Base-by-base conservation (phyloP, 108 stramenopile species). In the Conticribra weissflogii region DNA sequence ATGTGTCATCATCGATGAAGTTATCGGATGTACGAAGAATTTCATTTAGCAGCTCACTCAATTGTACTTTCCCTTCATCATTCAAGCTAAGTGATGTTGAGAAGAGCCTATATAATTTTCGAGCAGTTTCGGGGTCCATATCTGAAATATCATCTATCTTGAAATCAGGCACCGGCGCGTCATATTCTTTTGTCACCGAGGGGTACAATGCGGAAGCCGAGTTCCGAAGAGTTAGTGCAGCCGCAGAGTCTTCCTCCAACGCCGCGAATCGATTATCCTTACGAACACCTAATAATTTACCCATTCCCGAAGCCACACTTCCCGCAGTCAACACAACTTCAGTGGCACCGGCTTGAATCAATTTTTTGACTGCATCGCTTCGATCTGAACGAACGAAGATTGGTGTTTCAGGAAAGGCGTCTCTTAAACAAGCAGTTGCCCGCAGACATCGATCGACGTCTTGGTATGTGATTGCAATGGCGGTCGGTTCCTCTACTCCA, bases 281-380 rank as follows among this genome's bases (percentile, higher is more conserved):
- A 7, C 46, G 49, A 9, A 79, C 78, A 23, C 78, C 78, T 1
- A 79, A 33, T 23, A 79, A 32, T 8, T 66, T 49, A 4, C 78
- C 78, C 29, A 79, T 68, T 0, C 78, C 71, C 5, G 70, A 72
- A 3, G 78, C 78, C 47, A 79, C 71, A 22, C 64, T 67, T 22
- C 78, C 78, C 31, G 70, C 57, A 55, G 78, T 52, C 29, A 79
- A 70, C 44, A 88, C 81, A 12, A 88, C 81, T 56, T 86, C 88
- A 2, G 85, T 86, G 30, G 88, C 88, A 48, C 88, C 88, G 22
- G 85, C 85, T 50, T 83, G 68, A 3, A 86, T 56, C 27, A 88
- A 70, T 41, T 83, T 56, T 68, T 83, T 65, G 15, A 60, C 76
- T 8, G 31, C 46, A 18, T 53, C 34, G 29, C 46, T 49, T 23